Evolutionary conservation across 2,329 filamentous ascomycete species (phyloP), one percentile per base, ranked within the genome.

Genomic region (Penicillium occitanis): DNA sequence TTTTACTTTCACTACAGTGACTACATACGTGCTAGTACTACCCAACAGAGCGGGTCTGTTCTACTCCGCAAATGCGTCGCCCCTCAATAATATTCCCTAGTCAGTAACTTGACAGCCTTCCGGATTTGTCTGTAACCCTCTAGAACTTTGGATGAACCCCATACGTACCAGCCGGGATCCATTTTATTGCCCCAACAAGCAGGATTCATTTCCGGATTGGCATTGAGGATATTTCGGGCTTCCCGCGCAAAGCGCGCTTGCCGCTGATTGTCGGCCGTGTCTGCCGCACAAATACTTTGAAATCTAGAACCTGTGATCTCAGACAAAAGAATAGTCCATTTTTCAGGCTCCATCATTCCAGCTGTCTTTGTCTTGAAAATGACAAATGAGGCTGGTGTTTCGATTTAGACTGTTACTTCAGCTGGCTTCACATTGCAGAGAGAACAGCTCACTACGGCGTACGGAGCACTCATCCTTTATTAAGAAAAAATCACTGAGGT

Each of bases 211-310:
- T 57, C 35, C 37, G 35, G 22, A 30, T 46, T 55, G 66, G 67
- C 71, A 67, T 69, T 70, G 67, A 65, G 63, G 55, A 63, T 63
- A 67, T 69, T 63, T 66, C 13, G 25, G 14, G 35, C 59, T 71
- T 71, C 69, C 74, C 72, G 72, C 74, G 74, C 66, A 74, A 75
- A 74, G 76, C 76, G 76, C 76, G 76, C 72, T 78, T 78, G 73
- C 76, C 76, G 76, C 75, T 68, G 50, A 19, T 60, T 30, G 33
- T 57, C 33, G n/a, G 53, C 33, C 53, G 53, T 22, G 17, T 55
- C 51, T 19, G 11, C n/a, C 53, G 19, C 53, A 57, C 53, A 37
- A 37, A 37, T 22, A 19, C 51, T 57, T 22, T 22, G 30, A n/a
- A n/a, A 57, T 57, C 53, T 57, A 37, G 53, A 40, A 57, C 33